Percentiles rank a stretch among this genome's conserved stretches.
phyloP scores from a whole-genome alignment of 108 stramenopile genomes.

The Fragilariopsis cylindrus region DNA sequence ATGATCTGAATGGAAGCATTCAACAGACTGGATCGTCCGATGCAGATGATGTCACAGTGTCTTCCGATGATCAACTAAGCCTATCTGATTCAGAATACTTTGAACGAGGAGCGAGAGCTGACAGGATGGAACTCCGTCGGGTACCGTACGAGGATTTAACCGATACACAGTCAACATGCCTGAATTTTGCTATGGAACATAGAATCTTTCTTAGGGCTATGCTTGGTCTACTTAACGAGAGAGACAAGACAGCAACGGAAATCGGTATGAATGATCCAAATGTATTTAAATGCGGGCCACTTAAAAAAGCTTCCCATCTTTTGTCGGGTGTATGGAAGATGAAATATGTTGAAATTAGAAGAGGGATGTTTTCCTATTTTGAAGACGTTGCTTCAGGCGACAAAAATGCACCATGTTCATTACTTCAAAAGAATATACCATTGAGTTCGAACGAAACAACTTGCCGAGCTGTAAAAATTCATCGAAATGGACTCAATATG shows the following conservation, averaged over 20 bases:
- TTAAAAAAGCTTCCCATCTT: conserved; percentile 77
- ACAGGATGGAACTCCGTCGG: conserved; percentile 1
- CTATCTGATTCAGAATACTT: conserved; percentile 7
- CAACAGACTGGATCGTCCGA: conserved; percentile 6
- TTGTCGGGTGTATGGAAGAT: conserved; percentile 80
- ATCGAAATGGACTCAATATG: conserved; percentile 46
- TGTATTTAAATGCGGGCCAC: conserved; percentile 64
- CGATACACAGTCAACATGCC: conserved; percentile 11
- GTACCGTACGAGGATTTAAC: conserved; percentile 11
- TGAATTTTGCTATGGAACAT: conserved; percentile 75
- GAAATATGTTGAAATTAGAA: conserved; percentile 76
- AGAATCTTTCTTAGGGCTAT: conserved; percentile 75
- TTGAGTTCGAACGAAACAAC: conserved; percentile 52
- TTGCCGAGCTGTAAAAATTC: conserved; percentile 74
- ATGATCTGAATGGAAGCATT: not conserved
- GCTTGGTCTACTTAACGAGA: conserved; percentile 61
- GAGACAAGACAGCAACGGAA: conserved; percentile 54
- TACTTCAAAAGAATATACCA: conserved; percentile 66
- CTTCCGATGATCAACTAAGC: conserved; percentile 8
- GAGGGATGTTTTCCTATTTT: conserved; percentile 77
- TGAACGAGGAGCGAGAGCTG: not conserved
- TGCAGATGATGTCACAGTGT: not conserved
- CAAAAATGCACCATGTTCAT: conserved; percentile 28
- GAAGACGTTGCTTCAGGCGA: conserved; percentile 47
- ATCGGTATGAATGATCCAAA: conserved; percentile 63